Conservation (phyloP, 1,284 basidiomycete genomes). For the Papiliotrema fonsecae region DNA sequence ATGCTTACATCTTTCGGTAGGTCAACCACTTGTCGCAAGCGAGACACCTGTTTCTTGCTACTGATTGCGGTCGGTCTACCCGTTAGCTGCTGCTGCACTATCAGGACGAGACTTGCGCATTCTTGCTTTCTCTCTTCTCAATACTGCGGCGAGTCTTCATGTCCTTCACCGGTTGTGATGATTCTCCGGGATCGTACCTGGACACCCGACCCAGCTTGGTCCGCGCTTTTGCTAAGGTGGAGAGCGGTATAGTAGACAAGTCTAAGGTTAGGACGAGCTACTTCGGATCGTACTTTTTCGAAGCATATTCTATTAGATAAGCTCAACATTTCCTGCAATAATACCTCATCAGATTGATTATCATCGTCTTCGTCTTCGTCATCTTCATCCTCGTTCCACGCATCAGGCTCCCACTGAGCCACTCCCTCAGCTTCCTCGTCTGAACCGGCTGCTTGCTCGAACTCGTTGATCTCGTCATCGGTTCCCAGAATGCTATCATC, state of each 20-base stretch:
- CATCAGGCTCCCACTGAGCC: constrained; percentile 41
- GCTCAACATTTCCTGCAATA: too few relatives aligned
- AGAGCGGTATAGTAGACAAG: constrained; percentile 22
- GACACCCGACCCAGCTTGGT: constrained; percentile 13
- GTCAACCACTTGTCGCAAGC: constrained; percentile 71
- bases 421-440: constrained; percentile 31
- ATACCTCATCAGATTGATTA: too few relatives aligned
- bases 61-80: constrained; percentile 73
- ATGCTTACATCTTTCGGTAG: constrained; percentile 59
- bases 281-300: too few relatives aligned
- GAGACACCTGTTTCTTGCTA: constrained; percentile 79
- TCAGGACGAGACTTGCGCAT: constrained; percentile 59
- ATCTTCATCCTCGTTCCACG: constrained; percentile 27
- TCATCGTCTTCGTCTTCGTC: constrained; percentile 19
- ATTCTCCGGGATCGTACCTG: constrained; percentile 6
- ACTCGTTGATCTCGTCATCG: constrained; percentile 46
- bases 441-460: constrained; percentile 46
- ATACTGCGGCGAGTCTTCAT: constrained; percentile 19
- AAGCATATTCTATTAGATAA: too few relatives aligned
- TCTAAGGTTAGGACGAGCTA: too few relatives aligned
- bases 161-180: constrained; percentile 8
- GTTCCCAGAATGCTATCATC: constrained; percentile 35
- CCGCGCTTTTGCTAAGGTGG: constrained; percentile 29
- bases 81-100: constrained; percentile 5
- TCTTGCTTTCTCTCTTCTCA: constrained; percentile 70